A percentile compares a stretch with the other conserved stretches of the same genome.
Evolutionary conservation across 805 yeast genomes (phyloP).

Genomic region (Maudiozyma pseudohumilis): DNA sequence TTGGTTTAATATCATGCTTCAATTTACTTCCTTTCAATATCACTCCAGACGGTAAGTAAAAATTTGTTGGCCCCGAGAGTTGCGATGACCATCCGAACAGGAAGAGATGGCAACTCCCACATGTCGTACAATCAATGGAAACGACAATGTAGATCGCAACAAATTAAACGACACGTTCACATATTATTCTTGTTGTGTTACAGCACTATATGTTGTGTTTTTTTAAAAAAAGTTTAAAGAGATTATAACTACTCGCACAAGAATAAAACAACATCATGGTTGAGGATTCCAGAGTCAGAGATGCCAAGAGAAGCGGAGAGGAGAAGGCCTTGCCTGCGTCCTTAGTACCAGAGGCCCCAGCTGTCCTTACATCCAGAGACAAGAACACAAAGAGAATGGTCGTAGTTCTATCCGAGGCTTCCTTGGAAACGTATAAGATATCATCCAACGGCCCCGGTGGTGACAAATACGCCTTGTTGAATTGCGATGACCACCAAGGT

Average conservation of each 20-base stretch:
- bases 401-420: conserved; percentile 93
- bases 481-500: conserved; percentile 98
- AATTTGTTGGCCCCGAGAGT: no score
- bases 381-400: conserved; percentile 77
- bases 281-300: conserved; percentile 40
- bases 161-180: no score
- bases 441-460: conserved; percentile 70
- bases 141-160: no score
- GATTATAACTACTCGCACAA: not conserved
- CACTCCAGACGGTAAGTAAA: no score
- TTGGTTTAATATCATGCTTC: no score
- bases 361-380: conserved; percentile 71
- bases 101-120: no score
- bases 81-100: no score
- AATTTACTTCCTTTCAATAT: no score
- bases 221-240: no score
- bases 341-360: conserved; percentile 80
- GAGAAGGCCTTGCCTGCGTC: conserved; percentile 50
- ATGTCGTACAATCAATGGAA: no score
- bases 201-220: not conserved
- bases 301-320: conserved; percentile 30
- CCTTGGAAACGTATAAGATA: conserved; percentile 88
- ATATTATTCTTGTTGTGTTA: not conserved
- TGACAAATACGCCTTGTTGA: conserved; percentile 85
- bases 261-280: conserved; percentile 27